These are phyloP conservation scores for Ustilago vetiveriae DNA, from an alignment of 1,284 basidiomycete genomes.

Conservation along the genomic window DNA sequence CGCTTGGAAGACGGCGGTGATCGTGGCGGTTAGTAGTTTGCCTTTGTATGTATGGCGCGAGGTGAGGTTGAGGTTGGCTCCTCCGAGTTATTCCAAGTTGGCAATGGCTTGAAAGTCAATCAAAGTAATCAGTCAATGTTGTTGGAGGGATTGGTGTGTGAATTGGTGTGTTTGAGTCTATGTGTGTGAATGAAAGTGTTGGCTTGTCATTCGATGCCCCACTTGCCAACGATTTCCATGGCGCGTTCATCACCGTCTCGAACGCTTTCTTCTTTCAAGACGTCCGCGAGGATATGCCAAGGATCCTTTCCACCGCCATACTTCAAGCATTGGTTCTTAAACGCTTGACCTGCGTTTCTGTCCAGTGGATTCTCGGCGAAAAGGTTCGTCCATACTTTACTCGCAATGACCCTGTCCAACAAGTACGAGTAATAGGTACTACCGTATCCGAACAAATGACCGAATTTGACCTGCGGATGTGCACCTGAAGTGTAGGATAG, in stretches of 20 bases:
- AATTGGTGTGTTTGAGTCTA: no score
- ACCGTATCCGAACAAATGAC: constrained; percentile 94
- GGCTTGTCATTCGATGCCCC: constrained; percentile 41
- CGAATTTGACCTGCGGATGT: constrained; percentile 88
- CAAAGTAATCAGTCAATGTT: no score
- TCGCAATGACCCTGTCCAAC: constrained; percentile 93
- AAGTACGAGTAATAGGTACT: constrained; percentile 98
- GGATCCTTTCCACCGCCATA: constrained; percentile 91
- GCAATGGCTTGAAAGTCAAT: constrained; percentile 55
- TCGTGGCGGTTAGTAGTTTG: constrained; percentile 87
- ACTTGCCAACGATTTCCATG: constrained; percentile 83
- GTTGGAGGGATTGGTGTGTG: no score
- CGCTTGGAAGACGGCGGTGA: constrained; percentile 86
- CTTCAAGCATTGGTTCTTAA: constrained; percentile 79
- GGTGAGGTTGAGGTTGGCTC: constrained; percentile 84
- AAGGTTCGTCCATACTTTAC: constrained; percentile 82
- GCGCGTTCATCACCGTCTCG: constrained; percentile 73
- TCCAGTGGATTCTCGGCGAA: constrained; percentile 71
- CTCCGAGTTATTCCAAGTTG: constrained; percentile 90
- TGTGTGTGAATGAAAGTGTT: constrained; percentile 5
- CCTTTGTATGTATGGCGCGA: constrained; percentile 91
- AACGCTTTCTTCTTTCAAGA: constrained; percentile 70
- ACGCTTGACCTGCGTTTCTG: constrained; percentile 75
- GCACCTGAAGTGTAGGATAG: constrained; percentile 29
- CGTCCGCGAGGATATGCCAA: constrained; percentile 86